Conservation (phyloP, 225 moss, liverwort and hornwort species). For the Physcomitrellopsis africana region DNA sequence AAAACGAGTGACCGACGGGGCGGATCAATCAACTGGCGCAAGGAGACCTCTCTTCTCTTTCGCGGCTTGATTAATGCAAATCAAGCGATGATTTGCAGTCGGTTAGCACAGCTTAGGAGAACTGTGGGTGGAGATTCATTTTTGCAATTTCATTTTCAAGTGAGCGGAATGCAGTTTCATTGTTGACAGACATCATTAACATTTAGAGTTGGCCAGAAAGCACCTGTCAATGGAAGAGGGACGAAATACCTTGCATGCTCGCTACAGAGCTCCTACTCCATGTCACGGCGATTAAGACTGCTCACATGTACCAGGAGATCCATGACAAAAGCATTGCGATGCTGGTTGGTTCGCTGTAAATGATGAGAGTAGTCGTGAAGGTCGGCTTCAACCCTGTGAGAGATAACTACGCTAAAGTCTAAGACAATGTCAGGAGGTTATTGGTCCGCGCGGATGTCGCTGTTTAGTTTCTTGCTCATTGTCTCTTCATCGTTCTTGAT, state of each 20-base stretch:
- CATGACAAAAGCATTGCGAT: background rate
- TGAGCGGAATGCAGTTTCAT: background rate
- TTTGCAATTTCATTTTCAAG: background rate
- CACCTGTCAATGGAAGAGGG: background rate
- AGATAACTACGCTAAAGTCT: background rate
- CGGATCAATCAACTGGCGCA: background rate
- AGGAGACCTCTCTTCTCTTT: background rate
- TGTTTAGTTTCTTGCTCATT: background rate
- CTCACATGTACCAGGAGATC: background rate
- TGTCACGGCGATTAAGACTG: background rate
- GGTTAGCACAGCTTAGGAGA: background rate
- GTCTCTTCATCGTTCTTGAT: background rate
- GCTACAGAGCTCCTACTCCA: background rate
- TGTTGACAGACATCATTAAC: background rate
- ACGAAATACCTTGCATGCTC: background rate
- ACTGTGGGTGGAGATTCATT: too few relatives aligned
- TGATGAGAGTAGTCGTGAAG: background rate
- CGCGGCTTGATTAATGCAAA: background rate
- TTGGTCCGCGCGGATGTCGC: background rate
- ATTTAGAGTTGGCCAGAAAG: background rate
- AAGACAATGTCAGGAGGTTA: slow-evolving; percentile 14
- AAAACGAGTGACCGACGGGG: background rate
- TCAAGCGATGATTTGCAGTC: background rate
- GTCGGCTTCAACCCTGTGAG: background rate
- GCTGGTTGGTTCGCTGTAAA: background rate